These are phyloP conservation scores for Vachellia collinsii DNA, from an alignment of 306 rosid genomes.

Conservation along the genomic window DNA sequence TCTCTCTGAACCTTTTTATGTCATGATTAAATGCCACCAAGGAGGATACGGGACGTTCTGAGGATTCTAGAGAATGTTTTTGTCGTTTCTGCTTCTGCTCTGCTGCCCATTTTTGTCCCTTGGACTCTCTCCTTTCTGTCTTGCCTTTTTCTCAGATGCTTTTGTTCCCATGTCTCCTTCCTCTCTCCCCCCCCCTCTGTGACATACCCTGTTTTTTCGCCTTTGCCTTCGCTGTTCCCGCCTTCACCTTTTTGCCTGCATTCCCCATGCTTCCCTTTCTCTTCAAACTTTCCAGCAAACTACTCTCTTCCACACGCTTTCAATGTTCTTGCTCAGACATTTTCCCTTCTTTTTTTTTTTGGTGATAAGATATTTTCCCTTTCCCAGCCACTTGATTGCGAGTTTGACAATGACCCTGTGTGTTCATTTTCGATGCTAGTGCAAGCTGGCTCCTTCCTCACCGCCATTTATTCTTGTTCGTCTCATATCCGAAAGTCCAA, in stretches of 20 bases:
- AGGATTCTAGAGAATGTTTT: slow-evolving; percentile 35
- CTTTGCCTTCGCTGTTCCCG: not conserved
- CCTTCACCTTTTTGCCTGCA: not conserved
- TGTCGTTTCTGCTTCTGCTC: slow-evolving; percentile 45
- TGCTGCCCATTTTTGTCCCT: slow-evolving; percentile 50
- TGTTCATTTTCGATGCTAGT: not conserved
- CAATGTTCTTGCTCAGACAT: not conserved
- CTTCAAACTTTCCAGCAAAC: not conserved
- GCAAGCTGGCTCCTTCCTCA: slow-evolving; percentile 24
- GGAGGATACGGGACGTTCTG: slow-evolving; percentile 11
- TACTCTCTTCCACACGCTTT: not conserved
- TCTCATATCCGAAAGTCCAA: not conserved
- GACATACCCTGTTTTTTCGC: not conserved
- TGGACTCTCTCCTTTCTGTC: not conserved
- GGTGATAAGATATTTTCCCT: slow-evolving; percentile 16
- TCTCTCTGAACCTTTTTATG: not conserved
- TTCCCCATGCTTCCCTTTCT: slow-evolving; percentile 6
- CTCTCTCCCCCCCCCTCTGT: not conserved
- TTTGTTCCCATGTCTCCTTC: not conserved
- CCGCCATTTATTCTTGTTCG: not conserved
- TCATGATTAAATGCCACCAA: not conserved
- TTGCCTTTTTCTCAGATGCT: slow-evolving; percentile 6
- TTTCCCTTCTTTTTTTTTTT: too few species aligned
- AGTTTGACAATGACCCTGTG: slow-evolving; percentile 7
- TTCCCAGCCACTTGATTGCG: slow-evolving; percentile 19